These are phyloP conservation scores for Roridomyces roridus DNA, from an alignment of 768 basidiomycete species.

Conservation along the genomic window DNA sequence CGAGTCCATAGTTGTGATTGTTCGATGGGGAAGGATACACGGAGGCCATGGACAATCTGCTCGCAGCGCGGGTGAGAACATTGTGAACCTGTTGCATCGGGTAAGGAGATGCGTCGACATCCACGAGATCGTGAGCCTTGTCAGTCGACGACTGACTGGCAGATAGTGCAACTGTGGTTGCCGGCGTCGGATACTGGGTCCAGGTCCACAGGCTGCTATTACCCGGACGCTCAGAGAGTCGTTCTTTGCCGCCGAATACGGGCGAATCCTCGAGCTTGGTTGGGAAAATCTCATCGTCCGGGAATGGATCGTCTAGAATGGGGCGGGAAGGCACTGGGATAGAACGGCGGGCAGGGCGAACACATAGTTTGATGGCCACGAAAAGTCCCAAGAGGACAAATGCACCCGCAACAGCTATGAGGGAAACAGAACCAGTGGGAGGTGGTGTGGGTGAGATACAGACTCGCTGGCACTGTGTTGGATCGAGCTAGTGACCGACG, in stretches of 20 bases:
- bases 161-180: constrained; percentile 16
- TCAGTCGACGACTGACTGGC: constrained; percentile 16
- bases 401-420: constrained; percentile 58
- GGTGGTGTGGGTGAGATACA: constrained; percentile 34
- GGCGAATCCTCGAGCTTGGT: constrained; percentile 62
- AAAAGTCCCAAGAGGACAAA: constrained; percentile 55
- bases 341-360: constrained; percentile 55
- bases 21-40: constrained; percentile 53
- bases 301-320: constrained; percentile 63
- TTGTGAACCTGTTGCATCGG: constrained; percentile 48
- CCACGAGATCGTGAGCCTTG: constrained; percentile 29
- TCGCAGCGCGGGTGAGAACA: constrained; percentile 42
- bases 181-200: constrained; percentile 58
- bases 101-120: constrained; percentile 27
- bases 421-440: constrained; percentile 56
- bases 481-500: constrained; percentile 14
- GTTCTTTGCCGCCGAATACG: constrained; percentile 79
- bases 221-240: constrained; percentile 43
- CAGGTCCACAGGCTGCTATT: constrained; percentile 60
- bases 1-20: constrained; percentile 26
- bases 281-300: constrained; percentile 50
- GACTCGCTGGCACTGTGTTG: constrained; percentile 10
- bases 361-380: constrained; percentile 53
- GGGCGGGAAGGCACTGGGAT: constrained; percentile 79
- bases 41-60: constrained; percentile 48